Base-by-base conservation (phyloP, 768 basidiomycete species). In the Vishniacozyma victoriae region DNA sequence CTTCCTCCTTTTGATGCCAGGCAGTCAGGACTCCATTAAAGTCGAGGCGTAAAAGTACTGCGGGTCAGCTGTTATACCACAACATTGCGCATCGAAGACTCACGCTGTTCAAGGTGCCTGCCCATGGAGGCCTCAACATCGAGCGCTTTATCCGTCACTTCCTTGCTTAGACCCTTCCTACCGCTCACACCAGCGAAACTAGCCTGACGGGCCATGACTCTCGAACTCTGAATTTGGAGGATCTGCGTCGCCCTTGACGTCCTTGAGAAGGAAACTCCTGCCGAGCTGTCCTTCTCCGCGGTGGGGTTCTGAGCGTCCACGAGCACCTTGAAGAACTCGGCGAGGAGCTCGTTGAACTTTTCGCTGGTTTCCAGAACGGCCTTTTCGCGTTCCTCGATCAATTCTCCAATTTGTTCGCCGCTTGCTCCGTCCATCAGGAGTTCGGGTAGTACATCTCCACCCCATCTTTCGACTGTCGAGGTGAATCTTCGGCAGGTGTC, bases 381-480 rank as follows among this genome's bases (percentile, higher is more conserved):
- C 6, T 67, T 69, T 71, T 79, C 78, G 36, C 89, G 78, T 56
- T 87, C 84, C 59, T 77, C 77, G 0, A 90, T 86, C 78, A 86
- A 75, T 9, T 75, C 75, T 13, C 88, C 88, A 5, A 87, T 80
- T 56, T 77, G 76, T 45, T 79, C 80, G 18, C 76, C 76, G 4
- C 74, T 79, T 5, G 79, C 77, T 13, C 86, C 87, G 65, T 90
- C 89, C 54, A 82, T 83, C 33, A 92, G 70, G 38, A 92, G 75
- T 0, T 84, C 86, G 12, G 90, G 90, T 2, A 92, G 74, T 7
- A 92, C 81, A 64, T 92, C 87, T 0, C 89, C 89, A 12, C 87
- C 88, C 90, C 90, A 95, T 44, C 89, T 75, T 70, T 92, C 90
- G 0, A 92, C 80, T 54, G 88, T 82, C 5, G 81, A 87, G n/a